Conservation (phyloP, 352 stramenopile genomes). For the Pythium sp. region DNA sequence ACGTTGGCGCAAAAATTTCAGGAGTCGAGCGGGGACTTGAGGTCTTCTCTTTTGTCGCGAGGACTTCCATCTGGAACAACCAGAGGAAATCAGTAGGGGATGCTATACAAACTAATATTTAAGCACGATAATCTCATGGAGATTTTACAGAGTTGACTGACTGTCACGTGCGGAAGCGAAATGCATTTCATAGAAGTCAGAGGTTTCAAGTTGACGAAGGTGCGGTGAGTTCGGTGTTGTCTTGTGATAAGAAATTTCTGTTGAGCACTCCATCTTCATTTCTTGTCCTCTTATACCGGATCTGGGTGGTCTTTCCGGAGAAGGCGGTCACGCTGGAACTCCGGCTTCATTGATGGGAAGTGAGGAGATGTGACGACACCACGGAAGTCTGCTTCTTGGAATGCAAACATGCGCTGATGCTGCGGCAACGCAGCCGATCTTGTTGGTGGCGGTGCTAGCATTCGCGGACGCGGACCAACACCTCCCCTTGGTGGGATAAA, state of each 20-base stretch:
- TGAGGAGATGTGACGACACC: slow-evolving; percentile 11
- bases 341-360: background rate
- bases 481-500: slow-evolving; percentile 1
- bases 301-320: slow-evolving; percentile 1
- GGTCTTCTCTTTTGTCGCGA: too few relatives aligned
- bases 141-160: too few relatives aligned
- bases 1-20: too few relatives aligned
- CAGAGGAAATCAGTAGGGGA: too few relatives aligned
- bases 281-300: background rate
- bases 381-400: slow-evolving; percentile 11
- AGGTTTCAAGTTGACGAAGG: too few relatives aligned
- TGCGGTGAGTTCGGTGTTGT: too few relatives aligned
- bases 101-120: too few relatives aligned
- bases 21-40: too few relatives aligned
- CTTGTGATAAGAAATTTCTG: background rate
- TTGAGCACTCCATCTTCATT: background rate
- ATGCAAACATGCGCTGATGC: slow-evolving; percentile 7
- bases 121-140: too few relatives aligned
- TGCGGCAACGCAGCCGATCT: background rate
- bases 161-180: too few relatives aligned
- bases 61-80: too few relatives aligned
- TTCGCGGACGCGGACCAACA: background rate
- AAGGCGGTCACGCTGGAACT: background rate
- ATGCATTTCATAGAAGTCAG: too few relatives aligned
- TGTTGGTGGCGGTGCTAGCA: slow-evolving; percentile 5